These are phyloP conservation scores for Salix udensis DNA, from an alignment of 345 rosid species.

Conservation along the genomic window DNA sequence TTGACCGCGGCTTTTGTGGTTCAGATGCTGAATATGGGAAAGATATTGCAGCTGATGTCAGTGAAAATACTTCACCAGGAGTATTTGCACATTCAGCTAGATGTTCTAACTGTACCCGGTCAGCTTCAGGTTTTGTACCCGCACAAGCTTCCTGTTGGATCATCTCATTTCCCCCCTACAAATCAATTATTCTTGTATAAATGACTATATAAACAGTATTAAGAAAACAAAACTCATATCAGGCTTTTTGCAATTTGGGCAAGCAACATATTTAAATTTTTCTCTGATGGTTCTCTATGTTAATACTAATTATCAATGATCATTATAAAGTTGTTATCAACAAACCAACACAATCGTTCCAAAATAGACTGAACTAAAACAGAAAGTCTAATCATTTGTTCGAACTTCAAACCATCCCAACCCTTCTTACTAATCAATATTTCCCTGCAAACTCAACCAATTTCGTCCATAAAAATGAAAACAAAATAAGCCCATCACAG, in stretches of 20 bases:
- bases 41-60: slow-evolving; percentile 1
- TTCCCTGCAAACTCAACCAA: background rate
- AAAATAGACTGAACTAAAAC: background rate
- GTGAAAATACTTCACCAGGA: background rate
- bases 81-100: background rate
- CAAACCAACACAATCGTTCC: background rate
- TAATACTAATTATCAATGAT: background rate
- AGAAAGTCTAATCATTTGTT: background rate
- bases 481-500: background rate
- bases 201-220: background rate
- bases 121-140: slow-evolving; percentile 4
- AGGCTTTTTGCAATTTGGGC: background rate
- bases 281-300: background rate
- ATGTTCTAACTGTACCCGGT: background rate
- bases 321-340: background rate
- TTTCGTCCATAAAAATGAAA: background rate
- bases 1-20: background rate
- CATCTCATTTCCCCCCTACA: slow-evolving; percentile 12
- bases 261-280: background rate
- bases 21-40: background rate
- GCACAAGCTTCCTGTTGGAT: background rate
- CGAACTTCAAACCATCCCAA: background rate
- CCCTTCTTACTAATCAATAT: background rate
- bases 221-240: too few species aligned
- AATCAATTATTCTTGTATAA: background rate